A percentile compares a stretch with the other conserved stretches of the same genome.
Evolutionary conservation across 148 eudicot genomes (phyloP).

Genomic region (Dianthus caryophyllus): DNA sequence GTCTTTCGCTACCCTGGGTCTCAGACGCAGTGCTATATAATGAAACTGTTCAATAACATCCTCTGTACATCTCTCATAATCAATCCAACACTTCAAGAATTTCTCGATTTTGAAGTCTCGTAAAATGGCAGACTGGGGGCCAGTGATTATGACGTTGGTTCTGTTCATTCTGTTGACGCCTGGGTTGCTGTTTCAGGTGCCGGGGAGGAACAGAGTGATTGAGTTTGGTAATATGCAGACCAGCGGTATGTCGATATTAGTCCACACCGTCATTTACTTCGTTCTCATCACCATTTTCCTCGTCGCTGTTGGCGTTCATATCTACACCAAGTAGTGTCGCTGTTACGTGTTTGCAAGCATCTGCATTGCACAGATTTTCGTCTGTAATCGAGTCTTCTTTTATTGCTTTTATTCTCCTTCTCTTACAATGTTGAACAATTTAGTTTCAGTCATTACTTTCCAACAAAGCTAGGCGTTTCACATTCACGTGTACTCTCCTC

Average conservation of each 20-base stretch:
- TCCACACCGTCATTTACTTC: slow-evolving; percentile 52
- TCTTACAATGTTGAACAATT: neutral
- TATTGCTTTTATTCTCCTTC: neutral
- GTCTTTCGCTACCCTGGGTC: neutral
- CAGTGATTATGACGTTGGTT: slow-evolving; percentile 50
- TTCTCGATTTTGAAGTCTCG: neutral
- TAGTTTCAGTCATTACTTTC: neutral
- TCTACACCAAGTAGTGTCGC: slow-evolving; percentile 35
- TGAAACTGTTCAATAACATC: neutral
- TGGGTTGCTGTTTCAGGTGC: slow-evolving; percentile 55
- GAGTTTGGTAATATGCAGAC: slow-evolving; percentile 60
- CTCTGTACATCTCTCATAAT: slow-evolving; percentile 7
- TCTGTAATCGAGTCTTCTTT: neutral
- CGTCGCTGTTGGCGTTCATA: slow-evolving; percentile 57
- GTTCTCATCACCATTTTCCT: slow-evolving; percentile 52
- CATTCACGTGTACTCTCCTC: neutral
- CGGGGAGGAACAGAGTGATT: slow-evolving; percentile 38
- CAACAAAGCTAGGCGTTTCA: neutral
- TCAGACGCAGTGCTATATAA: slow-evolving; percentile 18
- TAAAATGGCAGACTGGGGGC: slow-evolving; percentile 54
- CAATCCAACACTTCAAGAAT: neutral
- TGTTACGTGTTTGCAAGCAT: neutral
- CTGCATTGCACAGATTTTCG: slow-evolving; percentile 8
- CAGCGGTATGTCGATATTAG: slow-evolving; percentile 49
- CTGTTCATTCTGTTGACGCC: slow-evolving; percentile 55